A percentile compares a stretch with the other conserved stretches of the same genome.
Evolutionary conservation across 1,284 basidiomycete genomes (phyloP).

Genomic region (Sporisorium iseilematis-ciliati): DNA sequence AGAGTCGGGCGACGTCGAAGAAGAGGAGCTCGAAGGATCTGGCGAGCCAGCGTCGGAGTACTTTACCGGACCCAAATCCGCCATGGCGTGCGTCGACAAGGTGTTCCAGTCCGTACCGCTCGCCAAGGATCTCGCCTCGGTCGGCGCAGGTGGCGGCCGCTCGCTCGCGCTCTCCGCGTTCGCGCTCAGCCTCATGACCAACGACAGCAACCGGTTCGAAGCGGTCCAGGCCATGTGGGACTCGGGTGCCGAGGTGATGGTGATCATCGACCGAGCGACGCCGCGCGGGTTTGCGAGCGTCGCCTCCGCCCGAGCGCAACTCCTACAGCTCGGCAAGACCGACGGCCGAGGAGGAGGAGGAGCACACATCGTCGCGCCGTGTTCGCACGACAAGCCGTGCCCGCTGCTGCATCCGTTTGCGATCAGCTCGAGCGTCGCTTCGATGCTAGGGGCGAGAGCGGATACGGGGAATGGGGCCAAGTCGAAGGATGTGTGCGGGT

Average conservation of each 20-base stretch:
- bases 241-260: constrained; percentile 76
- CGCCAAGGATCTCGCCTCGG: constrained; percentile 19
- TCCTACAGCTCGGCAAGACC: constrained; percentile 77
- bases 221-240: constrained; percentile 88
- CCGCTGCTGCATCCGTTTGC: constrained; percentile 74
- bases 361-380: constrained; percentile 81
- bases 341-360: not conserved
- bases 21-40: constrained; percentile 6
- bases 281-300: constrained; percentile 83
- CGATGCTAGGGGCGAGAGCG: constrained; percentile 14
- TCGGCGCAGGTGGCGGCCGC: not conserved
- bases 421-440: constrained; percentile 22
- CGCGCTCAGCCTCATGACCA: constrained; percentile 80
- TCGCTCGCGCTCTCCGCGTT: constrained; percentile 87
- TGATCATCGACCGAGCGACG: constrained; percentile 88
- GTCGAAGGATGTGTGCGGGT: constrained; percentile 78
- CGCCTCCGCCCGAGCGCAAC: constrained; percentile 82
- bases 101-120: constrained; percentile 42
- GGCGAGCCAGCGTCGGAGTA: constrained; percentile 13
- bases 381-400: constrained; percentile 90
- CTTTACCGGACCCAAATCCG: constrained; percentile 33
- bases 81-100: constrained; percentile 34
- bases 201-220: constrained; percentile 76
- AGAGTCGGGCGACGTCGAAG: constrained; percentile 15
- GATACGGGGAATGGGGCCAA: constrained; percentile 53